Evolutionary conservation across 1,284 basidiomycete species (phyloP).

Genomic region (Marasmius sp.): DNA sequence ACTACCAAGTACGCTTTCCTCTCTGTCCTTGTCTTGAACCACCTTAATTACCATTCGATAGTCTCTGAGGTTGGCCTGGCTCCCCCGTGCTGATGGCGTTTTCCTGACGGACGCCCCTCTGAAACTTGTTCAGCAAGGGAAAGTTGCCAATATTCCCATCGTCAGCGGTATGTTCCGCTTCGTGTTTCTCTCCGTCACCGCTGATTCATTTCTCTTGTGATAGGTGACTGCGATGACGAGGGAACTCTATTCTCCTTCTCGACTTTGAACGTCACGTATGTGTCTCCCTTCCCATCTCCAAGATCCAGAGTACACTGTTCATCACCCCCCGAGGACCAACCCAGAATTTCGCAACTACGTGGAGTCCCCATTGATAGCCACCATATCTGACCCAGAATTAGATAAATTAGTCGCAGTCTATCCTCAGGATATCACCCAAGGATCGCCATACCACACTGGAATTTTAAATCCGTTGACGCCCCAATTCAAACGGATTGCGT

Average conservation of each 20-base stretch:
- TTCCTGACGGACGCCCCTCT: constrained; percentile 46
- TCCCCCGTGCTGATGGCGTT: constrained; percentile 52
- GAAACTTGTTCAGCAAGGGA: constrained; percentile 36
- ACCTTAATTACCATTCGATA: constrained; percentile 9
- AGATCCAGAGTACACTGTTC: neutral
- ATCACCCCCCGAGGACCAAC: constrained; percentile 31
- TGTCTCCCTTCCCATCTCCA: neutral
- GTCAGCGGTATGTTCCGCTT: constrained; percentile 35
- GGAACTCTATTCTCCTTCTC: constrained; percentile 51
- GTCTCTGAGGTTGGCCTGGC: constrained; percentile 43
- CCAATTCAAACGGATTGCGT: constrained; percentile 53
- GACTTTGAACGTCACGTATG: constrained; percentile 41
- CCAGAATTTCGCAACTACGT: constrained; percentile 36
- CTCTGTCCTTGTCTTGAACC: neutral
- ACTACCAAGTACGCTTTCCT: constrained; percentile 39
- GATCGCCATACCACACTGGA: constrained; percentile 54
- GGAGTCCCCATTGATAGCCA: constrained; percentile 30
- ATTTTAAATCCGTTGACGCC: constrained; percentile 43
- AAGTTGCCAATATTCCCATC: constrained; percentile 46
- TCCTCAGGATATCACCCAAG: constrained; percentile 40
- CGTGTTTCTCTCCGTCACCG: neutral
- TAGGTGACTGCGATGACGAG: constrained; percentile 51
- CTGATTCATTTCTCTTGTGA: neutral
- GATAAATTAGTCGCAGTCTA: constrained; percentile 37
- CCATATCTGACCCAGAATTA: constrained; percentile 26